phyloP scores from a whole-genome alignment of 768 basidiomycete genomes.

The Royoungia palumana region DNA sequence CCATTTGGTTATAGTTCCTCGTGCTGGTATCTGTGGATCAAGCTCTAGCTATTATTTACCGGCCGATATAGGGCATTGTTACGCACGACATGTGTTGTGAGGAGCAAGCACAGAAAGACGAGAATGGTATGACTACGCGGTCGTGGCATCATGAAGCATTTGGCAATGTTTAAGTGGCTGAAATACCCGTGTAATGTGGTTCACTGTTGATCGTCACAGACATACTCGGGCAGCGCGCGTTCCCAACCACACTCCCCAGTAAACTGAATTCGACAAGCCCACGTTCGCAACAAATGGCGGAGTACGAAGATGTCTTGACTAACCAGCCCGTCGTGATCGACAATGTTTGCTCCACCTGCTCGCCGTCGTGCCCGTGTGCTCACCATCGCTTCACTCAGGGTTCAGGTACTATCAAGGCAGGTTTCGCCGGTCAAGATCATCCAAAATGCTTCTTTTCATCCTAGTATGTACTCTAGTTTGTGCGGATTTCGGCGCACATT shows the following conservation, averaged over 20 bases:
- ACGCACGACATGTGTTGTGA: constrained; percentile 26
- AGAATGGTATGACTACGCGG: constrained; percentile 7
- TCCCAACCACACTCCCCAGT: constrained; percentile 4
- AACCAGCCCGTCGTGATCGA: constrained; percentile 99
- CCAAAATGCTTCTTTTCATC: constrained; percentile 99
- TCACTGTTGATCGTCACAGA: constrained; percentile 2
- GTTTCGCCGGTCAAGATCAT: constrained; percentile 98
- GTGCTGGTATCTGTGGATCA: constrained; percentile 35
- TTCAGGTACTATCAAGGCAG: constrained; percentile 97
- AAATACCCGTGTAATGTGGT: neutral
- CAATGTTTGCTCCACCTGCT: constrained; percentile 60
- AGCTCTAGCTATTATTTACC: constrained; percentile 10
- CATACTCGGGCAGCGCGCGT: neutral
- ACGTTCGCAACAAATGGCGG: constrained; percentile 53
- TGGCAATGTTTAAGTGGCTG: constrained; percentile 17
- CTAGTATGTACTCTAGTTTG: constrained; percentile 68
- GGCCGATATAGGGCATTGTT: constrained; percentile 4
- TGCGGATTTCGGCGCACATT: constrained; percentile 21
- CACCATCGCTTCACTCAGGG: constrained; percentile 55
- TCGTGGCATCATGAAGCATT: constrained; percentile 17
- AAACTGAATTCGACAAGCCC: constrained; percentile 7
- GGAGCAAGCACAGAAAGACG: constrained; percentile 18
- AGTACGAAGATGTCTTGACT: constrained; percentile 91
- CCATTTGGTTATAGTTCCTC: constrained; percentile 65
- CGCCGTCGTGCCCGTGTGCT: constrained; percentile 24